A percentile compares a stretch with the other conserved stretches of the same genome.
phyloP scores from a whole-genome alignment of 1,284 basidiomycete genomes.

The Tilletia setariae region DNA sequence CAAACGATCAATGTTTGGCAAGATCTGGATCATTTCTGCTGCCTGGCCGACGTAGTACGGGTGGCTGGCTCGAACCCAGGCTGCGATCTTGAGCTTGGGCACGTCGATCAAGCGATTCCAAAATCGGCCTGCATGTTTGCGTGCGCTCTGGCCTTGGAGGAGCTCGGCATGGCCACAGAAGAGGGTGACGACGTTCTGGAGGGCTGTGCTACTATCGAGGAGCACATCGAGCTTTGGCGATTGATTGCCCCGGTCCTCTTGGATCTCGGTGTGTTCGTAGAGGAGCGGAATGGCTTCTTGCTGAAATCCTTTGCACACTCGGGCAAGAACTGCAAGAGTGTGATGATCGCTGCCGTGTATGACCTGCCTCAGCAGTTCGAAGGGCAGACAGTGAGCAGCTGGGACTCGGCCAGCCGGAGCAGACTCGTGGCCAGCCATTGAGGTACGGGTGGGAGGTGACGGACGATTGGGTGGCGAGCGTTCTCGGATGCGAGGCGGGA shows the following conservation, averaged over 20 bases:
- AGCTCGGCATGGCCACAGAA: neutral
- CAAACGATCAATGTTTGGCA: neutral
- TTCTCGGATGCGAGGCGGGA: too few relatives aligned
- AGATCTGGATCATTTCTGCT: slow-evolving; percentile 1
- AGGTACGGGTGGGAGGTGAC: neutral
- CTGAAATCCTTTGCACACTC: slow-evolving; percentile 2
- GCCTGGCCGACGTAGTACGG: neutral
- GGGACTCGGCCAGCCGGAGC: too few relatives aligned
- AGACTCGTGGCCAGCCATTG: neutral
- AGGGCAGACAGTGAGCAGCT: neutral
- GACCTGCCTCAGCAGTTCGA: slow-evolving; percentile 8
- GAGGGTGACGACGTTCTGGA: too few relatives aligned
- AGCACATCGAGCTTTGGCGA: neutral
- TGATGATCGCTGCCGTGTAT: neutral
- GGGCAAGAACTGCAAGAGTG: neutral
- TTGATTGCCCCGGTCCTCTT: neutral
- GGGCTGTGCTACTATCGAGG: neutral
- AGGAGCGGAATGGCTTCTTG: neutral
- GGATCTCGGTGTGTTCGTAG: neutral
- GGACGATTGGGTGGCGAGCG: neutral
- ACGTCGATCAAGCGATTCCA: neutral
- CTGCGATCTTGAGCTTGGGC: neutral
- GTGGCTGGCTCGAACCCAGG: neutral
- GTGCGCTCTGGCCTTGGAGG: neutral
- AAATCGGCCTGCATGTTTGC: neutral